Conservation (phyloP, 179 eudicot genomes). For the Vitellaria paradoxa region DNA sequence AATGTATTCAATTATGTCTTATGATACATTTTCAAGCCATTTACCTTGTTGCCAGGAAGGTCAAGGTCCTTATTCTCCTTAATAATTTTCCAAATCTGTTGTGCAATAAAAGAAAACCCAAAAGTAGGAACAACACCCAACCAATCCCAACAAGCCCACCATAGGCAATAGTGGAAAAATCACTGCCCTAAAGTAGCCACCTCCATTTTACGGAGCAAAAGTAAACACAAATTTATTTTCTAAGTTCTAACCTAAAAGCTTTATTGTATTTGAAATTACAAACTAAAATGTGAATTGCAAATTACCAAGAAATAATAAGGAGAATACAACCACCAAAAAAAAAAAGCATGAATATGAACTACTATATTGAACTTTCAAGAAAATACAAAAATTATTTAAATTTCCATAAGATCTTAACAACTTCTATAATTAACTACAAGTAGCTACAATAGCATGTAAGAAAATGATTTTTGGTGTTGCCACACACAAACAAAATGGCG, state of each 20-base stretch:
- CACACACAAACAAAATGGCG: not conserved
- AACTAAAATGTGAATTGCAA: not conserved
- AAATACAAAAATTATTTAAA: not conserved
- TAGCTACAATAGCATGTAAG: not conserved
- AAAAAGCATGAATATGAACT: not conserved
- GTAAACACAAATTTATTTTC: not conserved
- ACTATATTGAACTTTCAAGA: not conserved
- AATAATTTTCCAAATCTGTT: slow-evolving; percentile 87
- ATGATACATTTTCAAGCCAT: not conserved
- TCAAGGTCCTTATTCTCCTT: slow-evolving; percentile 98
- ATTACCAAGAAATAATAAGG: not conserved
- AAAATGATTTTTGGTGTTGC: not conserved
- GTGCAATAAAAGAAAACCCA: slow-evolving; percentile 89
- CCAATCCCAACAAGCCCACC: slow-evolving; percentile 99
- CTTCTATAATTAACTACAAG: not conserved
- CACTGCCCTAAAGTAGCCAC: slow-evolving; percentile 81
- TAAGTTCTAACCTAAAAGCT: not conserved
- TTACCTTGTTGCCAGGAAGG: slow-evolving; percentile 96
- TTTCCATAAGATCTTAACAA: no score
- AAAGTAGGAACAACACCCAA: slow-evolving; percentile 96
- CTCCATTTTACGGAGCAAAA: slow-evolving; percentile 31
- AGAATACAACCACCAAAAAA: not conserved
- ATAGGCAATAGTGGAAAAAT: slow-evolving; percentile 88
- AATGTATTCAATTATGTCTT: not conserved
- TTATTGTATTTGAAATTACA: not conserved